phyloP scores from a whole-genome alignment of 768 basidiomycete species.

The Leccinum rimulosum region DNA sequence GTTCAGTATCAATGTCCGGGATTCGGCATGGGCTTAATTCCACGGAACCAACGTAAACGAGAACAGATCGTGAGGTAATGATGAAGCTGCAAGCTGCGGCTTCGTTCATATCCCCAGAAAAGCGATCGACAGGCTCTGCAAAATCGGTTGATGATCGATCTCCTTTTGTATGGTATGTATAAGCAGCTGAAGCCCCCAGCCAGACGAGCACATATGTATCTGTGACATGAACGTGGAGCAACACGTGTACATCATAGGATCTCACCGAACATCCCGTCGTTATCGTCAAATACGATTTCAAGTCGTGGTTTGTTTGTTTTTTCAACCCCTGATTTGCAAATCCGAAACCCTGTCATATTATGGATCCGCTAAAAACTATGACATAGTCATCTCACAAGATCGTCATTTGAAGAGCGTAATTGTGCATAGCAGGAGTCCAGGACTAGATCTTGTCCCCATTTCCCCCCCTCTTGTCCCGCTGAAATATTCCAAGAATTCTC shows the following conservation, averaged over 20 bases:
- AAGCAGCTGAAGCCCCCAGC: conserved; percentile 2
- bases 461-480: neutral
- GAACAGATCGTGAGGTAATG: conserved; percentile 28
- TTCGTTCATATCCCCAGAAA: conserved; percentile 19
- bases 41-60: conserved; percentile 30
- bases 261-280: conserved; percentile 9
- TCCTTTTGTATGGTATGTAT: conserved; percentile 4
- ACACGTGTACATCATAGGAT: conserved; percentile 22
- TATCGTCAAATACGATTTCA: conserved; percentile 29
- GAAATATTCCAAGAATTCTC: neutral
- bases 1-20: neutral
- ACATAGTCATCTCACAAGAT: neutral
- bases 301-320: neutral
- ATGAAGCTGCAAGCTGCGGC: conserved; percentile 24
- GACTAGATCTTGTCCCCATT: neutral
- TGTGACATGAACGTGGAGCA: conserved; percentile 12
- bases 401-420: neutral
- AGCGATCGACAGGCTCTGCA: conserved; percentile 18
- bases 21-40: conserved; percentile 14
- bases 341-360: conserved; percentile 6
- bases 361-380: neutral
- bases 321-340: conserved; percentile 16
- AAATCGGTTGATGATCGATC: neutral
- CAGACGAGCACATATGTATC: neutral
- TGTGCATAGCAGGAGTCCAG: neutral